These are phyloP conservation scores for Auricularia sp. DNA, from an alignment of 768 basidiomycete genomes.

Conservation along the genomic window DNA sequence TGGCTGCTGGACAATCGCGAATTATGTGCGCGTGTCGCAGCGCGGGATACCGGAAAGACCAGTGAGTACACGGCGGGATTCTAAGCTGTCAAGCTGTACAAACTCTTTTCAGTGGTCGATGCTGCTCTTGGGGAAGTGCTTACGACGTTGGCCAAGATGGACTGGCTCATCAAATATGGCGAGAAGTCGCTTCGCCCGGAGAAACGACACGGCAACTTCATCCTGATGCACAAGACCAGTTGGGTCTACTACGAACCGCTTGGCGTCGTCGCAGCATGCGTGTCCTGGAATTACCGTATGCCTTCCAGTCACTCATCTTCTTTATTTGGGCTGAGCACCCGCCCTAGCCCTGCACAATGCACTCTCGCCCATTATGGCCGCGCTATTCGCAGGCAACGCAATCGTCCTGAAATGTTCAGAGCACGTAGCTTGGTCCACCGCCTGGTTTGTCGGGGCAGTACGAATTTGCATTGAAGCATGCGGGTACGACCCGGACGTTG, in stretches of 20 bases:
- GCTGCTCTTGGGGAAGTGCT: constrained; percentile 91
- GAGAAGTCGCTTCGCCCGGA: constrained; percentile 68
- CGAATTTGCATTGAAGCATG: constrained; percentile 66
- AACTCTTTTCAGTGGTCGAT: constrained; percentile 59
- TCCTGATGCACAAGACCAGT: constrained; percentile 68
- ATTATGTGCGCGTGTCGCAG: constrained; percentile 73
- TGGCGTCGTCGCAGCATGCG: constrained; percentile 85
- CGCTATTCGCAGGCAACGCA: constrained; percentile 83
- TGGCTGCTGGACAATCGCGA: constrained; percentile 94
- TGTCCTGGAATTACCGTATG: constrained; percentile 92
- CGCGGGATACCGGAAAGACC: constrained; percentile 93
- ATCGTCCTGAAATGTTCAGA: constrained; percentile 89
- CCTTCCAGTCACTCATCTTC: constrained; percentile 4
- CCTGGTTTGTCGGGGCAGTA: constrained; percentile 73
- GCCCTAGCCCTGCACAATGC: constrained; percentile 81
- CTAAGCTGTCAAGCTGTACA: constrained; percentile 4
- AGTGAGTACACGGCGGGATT: constrained; percentile 34
- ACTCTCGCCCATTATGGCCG: constrained; percentile 86
- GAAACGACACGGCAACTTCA: constrained; percentile 50
- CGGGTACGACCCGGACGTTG: constrained; percentile 73
- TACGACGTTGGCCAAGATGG: constrained; percentile 89
- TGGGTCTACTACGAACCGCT: constrained; percentile 81
- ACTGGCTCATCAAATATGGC: constrained; percentile 83
- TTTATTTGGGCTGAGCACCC: not conserved
- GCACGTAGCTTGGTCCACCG: constrained; percentile 84